These are phyloP conservation scores for Globisporangium splendens DNA, from an alignment of 352 stramenopile genomes.

Conservation along the genomic window DNA sequence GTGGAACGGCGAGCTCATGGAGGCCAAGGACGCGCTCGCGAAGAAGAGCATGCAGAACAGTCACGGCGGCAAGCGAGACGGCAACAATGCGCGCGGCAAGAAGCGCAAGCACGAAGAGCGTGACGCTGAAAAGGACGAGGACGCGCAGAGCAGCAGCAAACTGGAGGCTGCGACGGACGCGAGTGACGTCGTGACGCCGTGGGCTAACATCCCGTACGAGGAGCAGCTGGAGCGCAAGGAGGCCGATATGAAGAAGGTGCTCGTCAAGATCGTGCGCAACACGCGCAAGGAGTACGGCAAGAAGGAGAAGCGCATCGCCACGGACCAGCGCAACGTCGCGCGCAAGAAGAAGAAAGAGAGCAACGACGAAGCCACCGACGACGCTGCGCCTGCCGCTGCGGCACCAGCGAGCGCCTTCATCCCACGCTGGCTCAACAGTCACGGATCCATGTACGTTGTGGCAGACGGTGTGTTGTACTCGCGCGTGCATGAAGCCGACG, in stretches of 20 bases:
- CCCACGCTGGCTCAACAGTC: slow-evolving; percentile 71
- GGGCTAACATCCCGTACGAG: slow-evolving; percentile 70
- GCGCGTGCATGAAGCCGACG: slow-evolving; percentile 51
- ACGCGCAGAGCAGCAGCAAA: slow-evolving; percentile 6
- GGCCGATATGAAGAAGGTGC: slow-evolving; percentile 87
- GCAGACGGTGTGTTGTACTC: slow-evolving; percentile 53
- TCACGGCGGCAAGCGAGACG: slow-evolving; percentile 6
- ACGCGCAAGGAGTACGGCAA: slow-evolving; percentile 83
- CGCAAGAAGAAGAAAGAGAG: slow-evolving; percentile 49
- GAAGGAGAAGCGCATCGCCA: slow-evolving; percentile 78
- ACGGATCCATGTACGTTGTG: slow-evolving; percentile 72
- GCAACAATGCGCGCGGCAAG: slow-evolving; percentile 11
- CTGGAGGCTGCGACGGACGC: slow-evolving; percentile 36
- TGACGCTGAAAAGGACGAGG: slow-evolving; percentile 17
- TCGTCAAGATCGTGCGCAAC: slow-evolving; percentile 83
- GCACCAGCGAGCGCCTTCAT: slow-evolving; percentile 23
- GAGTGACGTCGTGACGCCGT: slow-evolving; percentile 79
- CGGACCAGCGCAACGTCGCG: slow-evolving; percentile 51
- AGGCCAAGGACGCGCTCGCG: slow-evolving; percentile 73
- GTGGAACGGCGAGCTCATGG: slow-evolving; percentile 67
- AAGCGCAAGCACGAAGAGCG: slow-evolving; percentile 25
- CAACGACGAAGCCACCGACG: slow-evolving; percentile 2
- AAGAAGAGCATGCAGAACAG: slow-evolving; percentile 49
- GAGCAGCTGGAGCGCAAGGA: slow-evolving; percentile 86
- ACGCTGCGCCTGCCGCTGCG: slow-evolving; percentile 15